phyloP scores from a whole-genome alignment of 768 basidiomycete species.

The Termitomyces sp. region DNA sequence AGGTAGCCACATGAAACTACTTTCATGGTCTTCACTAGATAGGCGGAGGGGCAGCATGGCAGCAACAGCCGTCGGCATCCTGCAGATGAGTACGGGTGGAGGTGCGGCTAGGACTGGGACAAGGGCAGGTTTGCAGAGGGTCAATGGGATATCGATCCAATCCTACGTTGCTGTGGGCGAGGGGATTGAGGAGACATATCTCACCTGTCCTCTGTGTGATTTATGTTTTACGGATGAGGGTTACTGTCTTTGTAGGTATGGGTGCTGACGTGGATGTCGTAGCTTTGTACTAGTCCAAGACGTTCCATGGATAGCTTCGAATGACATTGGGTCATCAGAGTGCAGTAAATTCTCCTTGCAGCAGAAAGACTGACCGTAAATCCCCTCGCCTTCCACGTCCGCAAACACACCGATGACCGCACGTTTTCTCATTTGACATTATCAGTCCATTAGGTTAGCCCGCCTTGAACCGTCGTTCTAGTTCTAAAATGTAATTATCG shows the following conservation, averaged over 20 bases:
- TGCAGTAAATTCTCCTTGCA: too few relatives aligned
- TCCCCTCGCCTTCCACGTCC: slow-evolving; percentile 22
- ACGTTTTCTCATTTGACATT: slow-evolving; percentile 14
- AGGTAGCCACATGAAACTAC: slow-evolving; percentile 1
- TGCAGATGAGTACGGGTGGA: too few relatives aligned
- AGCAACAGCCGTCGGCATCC: too few relatives aligned
- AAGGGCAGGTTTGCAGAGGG: slow-evolving; percentile 16
- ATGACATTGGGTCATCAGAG: background rate
- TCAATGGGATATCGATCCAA: slow-evolving; percentile 36
- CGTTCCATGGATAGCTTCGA: slow-evolving; percentile 4
- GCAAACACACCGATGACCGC: slow-evolving; percentile 23
- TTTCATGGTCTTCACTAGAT: too few relatives aligned
- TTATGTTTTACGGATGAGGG: slow-evolving; percentile 35
- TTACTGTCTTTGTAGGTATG: slow-evolving; percentile 25
- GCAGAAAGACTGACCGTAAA: slow-evolving; percentile 23
- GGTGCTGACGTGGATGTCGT: slow-evolving; percentile 38
- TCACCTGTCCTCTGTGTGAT: slow-evolving; percentile 40
- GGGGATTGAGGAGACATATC: slow-evolving; percentile 16
- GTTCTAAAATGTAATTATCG: too few relatives aligned
- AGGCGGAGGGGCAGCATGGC: too few relatives aligned
- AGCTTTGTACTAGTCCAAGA: slow-evolving; percentile 31
- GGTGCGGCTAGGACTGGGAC: background rate
- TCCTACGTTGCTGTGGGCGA: slow-evolving; percentile 13
- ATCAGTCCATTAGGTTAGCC: slow-evolving; percentile 7
- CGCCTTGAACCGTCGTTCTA: slow-evolving; percentile 16